Percentiles rank a stretch among this genome's conserved stretches.
Conservation (phyloP, 2,329 filamentous ascomycete species). For the Didymosphaeria variabile region DNA sequence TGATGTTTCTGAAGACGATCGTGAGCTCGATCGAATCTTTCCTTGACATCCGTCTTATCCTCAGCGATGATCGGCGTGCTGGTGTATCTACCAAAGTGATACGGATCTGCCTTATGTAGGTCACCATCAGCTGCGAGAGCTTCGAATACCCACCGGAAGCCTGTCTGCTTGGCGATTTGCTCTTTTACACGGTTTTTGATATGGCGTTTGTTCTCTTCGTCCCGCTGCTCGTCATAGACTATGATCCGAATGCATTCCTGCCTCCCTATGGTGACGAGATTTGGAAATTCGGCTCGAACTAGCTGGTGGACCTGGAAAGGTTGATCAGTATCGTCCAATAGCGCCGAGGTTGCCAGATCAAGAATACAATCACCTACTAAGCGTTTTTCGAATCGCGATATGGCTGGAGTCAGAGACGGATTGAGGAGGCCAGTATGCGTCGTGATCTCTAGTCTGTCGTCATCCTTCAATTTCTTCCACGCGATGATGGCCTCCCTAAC, state of each 20-base stretch:
- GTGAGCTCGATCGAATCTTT: conserved; percentile 52
- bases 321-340: background rate
- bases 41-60: conserved; percentile 46
- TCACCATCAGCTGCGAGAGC: conserved; percentile 52
- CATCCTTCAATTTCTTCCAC: conserved; percentile 51
- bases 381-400: conserved; percentile 66
- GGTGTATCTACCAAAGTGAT: conserved; percentile 46
- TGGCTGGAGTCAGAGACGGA: conserved; percentile 25
- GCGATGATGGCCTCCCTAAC: conserved; percentile 56
- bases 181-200: conserved; percentile 52
- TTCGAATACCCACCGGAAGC: conserved; percentile 61
- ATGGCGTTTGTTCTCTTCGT: conserved; percentile 51
- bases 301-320: conserved; percentile 64
- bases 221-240: conserved; percentile 53
- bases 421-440: conserved; percentile 37
- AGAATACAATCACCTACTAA: conserved; percentile 50
- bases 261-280: conserved; percentile 54
- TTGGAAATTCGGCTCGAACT: conserved; percentile 68
- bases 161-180: conserved; percentile 55
- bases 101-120: conserved; percentile 47
- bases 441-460: conserved; percentile 37
- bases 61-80: conserved; percentile 48
- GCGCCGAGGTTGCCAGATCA: background rate
- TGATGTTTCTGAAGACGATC: conserved; percentile 55
- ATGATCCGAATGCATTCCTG: conserved; percentile 56